Percentiles rank a stretch among this genome's conserved stretches.
Evolutionary conservation across 2,329 filamentous ascomycete species (phyloP).

Genomic region (Penicillium sp.): DNA sequence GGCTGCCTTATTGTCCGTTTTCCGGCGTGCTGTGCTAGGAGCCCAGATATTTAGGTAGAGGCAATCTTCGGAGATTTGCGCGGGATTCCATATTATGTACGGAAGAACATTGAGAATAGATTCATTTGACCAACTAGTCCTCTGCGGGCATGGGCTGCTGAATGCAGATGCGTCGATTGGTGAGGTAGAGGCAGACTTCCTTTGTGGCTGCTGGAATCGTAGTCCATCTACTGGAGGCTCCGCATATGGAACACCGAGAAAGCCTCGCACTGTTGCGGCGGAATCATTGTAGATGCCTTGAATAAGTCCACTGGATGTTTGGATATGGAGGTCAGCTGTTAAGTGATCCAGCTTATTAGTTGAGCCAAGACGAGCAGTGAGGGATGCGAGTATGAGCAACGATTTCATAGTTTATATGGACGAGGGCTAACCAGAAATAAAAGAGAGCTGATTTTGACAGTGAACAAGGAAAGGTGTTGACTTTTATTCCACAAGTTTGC

Average conservation of each 20-base stretch:
- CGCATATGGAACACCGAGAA: slow-evolving; percentile 53
- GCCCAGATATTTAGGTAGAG: slow-evolving; percentile 25
- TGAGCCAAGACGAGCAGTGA: background rate
- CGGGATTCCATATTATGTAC: slow-evolving; percentile 15
- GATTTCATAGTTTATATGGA: background rate
- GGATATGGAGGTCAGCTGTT: slow-evolving; percentile 6
- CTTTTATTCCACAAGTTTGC: too few relatives aligned
- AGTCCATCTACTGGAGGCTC: slow-evolving; percentile 47
- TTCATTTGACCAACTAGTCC: slow-evolving; percentile 11
- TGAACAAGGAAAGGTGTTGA: too few relatives aligned
- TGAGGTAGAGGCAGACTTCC: slow-evolving; percentile 30
- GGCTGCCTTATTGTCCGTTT: background rate
- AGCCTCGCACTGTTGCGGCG: slow-evolving; percentile 27
- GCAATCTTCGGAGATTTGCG: slow-evolving; percentile 23
- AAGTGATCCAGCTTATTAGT: background rate
- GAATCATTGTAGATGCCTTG: slow-evolving; percentile 23
- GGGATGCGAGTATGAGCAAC: background rate
- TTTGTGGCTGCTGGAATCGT: slow-evolving; percentile 44
- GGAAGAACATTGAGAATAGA: slow-evolving; percentile 23
- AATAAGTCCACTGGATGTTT: slow-evolving; percentile 20
- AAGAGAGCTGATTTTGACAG: too few relatives aligned
- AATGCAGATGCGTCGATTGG: slow-evolving; percentile 28
- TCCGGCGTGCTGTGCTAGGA: slow-evolving; percentile 7
- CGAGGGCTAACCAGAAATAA: too few relatives aligned
- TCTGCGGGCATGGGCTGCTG: slow-evolving; percentile 10